Evolutionary conservation across 2,329 filamentous ascomycete species (phyloP), one percentile per base, ranked within the genome.

Genomic region (Bipolaris gigantea): DNA sequence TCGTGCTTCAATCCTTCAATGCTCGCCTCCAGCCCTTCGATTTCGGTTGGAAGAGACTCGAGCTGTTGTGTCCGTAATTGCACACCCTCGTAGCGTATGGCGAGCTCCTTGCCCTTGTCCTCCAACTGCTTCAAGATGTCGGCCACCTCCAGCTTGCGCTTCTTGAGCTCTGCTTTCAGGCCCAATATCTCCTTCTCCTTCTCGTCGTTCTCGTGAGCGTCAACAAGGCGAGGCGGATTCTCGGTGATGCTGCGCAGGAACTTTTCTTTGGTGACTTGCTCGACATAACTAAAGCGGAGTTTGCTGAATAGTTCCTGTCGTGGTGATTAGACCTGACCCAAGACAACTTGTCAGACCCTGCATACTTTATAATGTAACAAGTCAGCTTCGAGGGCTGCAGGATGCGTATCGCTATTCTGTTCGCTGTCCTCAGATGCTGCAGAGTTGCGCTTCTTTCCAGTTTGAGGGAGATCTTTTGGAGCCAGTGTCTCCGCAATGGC

Each of bases 201-300:
- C 36, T 65, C 66, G 3, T 70, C 59, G 71, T 97, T 97, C 70
- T 97, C 92, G 64, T 87, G 83, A 39, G 87, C 85, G 36, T 88
- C 88, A 53, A 96, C 89, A 41, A 97, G 88, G 15, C 92, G 81
- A 0, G 93, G 94, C 44, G 92, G 91, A 59, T 96, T 90, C 59
- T 90, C 91, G 15, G 95, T 91, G 64, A 97, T 95, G 60, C 90
- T 88, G 63, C 92, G 90, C 50, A 99, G 87, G 75, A 97, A 97
- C 70, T 96, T 96, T 74, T 99, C 94, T 77, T 97, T 99, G 40
- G 93, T 97, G 59, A 97, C 92, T 79, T 97, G 94, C 76, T 99
- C 94, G 65, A 97, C 89, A 76, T 97, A 97, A 61, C 90, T 95
- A 80, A 97, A 97, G 64, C 93, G 90, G 35, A 97, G 83, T 77